These are phyloP conservation scores for Diaporthe humulicola DNA, from an alignment of 2,329 filamentous ascomycete genomes.

Conservation along the genomic window DNA sequence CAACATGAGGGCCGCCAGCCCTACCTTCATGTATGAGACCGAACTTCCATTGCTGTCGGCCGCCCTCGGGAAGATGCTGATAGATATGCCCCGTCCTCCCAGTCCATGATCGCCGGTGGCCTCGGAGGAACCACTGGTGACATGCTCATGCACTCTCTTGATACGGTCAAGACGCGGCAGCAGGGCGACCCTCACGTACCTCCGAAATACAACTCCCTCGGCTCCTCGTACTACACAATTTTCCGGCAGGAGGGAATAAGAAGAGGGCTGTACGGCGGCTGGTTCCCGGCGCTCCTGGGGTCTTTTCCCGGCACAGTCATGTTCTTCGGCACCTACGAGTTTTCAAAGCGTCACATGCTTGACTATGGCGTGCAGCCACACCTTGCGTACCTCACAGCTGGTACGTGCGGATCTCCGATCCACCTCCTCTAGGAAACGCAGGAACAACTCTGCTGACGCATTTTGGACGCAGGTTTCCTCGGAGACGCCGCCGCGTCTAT, in stretches of 20 bases:
- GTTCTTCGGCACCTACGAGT: conserved; percentile 98
- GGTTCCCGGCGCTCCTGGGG: conserved; percentile 88
- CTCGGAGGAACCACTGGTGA: conserved; percentile 94
- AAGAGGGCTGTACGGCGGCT: conserved; percentile 92
- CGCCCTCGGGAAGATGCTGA: conserved; percentile 35
- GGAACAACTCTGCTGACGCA: neutral
- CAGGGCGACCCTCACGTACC: conserved; percentile 96
- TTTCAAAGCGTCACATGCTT: conserved; percentile 89
- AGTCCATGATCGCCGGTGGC: conserved; percentile 97
- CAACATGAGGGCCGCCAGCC: conserved; percentile 71
- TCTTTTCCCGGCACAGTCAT: conserved; percentile 94
- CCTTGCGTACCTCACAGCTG: conserved; percentile 86
- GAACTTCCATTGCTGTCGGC: conserved; percentile 21
- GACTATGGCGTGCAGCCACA: conserved; percentile 86
- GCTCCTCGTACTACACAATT: conserved; percentile 92
- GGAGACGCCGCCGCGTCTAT: conserved; percentile 93
- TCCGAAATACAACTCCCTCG: conserved; percentile 91
- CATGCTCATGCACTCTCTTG: conserved; percentile 98
- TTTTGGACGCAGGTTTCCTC: conserved; percentile 76
- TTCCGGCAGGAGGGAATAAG: conserved; percentile 90
- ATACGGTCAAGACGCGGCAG: conserved; percentile 98
- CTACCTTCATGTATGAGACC: conserved; percentile 70
- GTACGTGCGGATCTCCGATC: conserved; percentile 58
- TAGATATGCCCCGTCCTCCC: conserved; percentile 39
- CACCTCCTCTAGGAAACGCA: neutral